Conservation (phyloP, 805 yeast genomes). For the Aciculoconidium aculeatum region DNA sequence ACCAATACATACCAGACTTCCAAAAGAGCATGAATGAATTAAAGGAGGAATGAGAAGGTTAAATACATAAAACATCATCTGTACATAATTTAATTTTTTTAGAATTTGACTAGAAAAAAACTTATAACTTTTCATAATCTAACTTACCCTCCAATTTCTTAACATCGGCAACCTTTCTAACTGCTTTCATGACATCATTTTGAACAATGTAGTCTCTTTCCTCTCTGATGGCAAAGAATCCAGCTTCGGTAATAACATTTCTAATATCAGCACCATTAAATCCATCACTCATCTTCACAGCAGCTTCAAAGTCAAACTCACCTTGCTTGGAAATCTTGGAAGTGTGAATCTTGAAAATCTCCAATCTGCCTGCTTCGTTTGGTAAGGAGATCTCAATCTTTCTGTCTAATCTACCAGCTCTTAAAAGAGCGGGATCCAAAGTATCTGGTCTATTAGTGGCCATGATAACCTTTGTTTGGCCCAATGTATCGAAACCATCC, state of each 20-base stretch:
- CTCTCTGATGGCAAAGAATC: conserved; percentile 95
- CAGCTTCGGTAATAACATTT: conserved; percentile 97
- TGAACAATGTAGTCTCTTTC: conserved; percentile 94
- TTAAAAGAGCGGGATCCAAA: conserved; percentile 89
- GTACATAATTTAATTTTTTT: conserved; percentile 1
- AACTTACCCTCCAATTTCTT: conserved; percentile 95
- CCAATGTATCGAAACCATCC: conserved; percentile 97
- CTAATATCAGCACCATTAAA: conserved; percentile 98
- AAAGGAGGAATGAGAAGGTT: neutral
- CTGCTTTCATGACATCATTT: conserved; percentile 95
- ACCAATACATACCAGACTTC: conserved; percentile 23
- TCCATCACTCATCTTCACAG: conserved; percentile 98
- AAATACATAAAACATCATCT: neutral
- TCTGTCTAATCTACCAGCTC: conserved; percentile 97
- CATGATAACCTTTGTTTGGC: conserved; percentile 96
- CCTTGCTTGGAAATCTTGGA: conserved; percentile 82
- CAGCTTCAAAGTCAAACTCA: conserved; percentile 94
- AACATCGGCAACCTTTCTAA: conserved; percentile 92
- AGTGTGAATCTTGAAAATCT: conserved; percentile 90
- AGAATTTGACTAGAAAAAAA: neutral
- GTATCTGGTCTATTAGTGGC: conserved; percentile 99
- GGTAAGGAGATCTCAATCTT: conserved; percentile 95
- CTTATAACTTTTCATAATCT: conserved; percentile 86
- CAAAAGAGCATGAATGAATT: conserved; percentile 12
- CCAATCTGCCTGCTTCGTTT: conserved; percentile 91